A percentile compares a stretch with the other conserved stretches of the same genome.
Evolutionary conservation across 2,329 filamentous ascomycete genomes (phyloP).

Genomic region (Elsinoe fawcettii): DNA sequence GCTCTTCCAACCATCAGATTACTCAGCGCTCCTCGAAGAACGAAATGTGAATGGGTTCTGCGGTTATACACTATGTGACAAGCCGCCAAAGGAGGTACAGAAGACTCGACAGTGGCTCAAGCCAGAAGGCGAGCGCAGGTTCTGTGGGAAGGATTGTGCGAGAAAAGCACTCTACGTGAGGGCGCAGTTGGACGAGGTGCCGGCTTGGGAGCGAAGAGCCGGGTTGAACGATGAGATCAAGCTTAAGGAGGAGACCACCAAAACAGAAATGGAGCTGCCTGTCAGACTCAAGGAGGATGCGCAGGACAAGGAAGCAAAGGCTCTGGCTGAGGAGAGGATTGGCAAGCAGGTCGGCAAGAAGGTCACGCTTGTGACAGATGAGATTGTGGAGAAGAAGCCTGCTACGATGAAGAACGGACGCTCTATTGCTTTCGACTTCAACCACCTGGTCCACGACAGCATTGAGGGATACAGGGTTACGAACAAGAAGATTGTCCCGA

Average conservation of each 20-base stretch:
- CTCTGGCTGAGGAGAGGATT: constrained; percentile 1
- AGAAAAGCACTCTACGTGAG: constrained; percentile 75
- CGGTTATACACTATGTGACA: constrained; percentile 73
- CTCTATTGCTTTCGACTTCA: background rate
- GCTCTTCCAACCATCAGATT: constrained; percentile 78
- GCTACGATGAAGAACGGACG: background rate
- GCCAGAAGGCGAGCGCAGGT: constrained; percentile 67
- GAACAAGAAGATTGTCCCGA: constrained; percentile 1
- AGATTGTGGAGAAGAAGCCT: constrained; percentile 7
- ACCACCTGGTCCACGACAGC: constrained; percentile 5
- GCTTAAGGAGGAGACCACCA: background rate
- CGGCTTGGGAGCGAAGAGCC: constrained; percentile 71
- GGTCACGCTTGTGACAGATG: constrained; percentile 10
- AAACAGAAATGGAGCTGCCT: background rate
- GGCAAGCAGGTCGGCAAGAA: background rate
- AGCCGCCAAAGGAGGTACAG: constrained; percentile 45
- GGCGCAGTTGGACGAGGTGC: constrained; percentile 77
- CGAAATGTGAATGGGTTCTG: constrained; percentile 76
- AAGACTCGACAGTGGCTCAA: constrained; percentile 57
- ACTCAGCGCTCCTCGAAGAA: constrained; percentile 81
- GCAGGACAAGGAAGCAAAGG: background rate
- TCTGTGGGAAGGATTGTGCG: constrained; percentile 77
- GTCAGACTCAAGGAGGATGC: constrained; percentile 1
- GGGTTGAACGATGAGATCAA: constrained; percentile 19
- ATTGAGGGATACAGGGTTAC: constrained; percentile 9